Base-by-base conservation (phyloP, 2,329 filamentous ascomycete species). In the Paecilomyces niveus region DNA sequence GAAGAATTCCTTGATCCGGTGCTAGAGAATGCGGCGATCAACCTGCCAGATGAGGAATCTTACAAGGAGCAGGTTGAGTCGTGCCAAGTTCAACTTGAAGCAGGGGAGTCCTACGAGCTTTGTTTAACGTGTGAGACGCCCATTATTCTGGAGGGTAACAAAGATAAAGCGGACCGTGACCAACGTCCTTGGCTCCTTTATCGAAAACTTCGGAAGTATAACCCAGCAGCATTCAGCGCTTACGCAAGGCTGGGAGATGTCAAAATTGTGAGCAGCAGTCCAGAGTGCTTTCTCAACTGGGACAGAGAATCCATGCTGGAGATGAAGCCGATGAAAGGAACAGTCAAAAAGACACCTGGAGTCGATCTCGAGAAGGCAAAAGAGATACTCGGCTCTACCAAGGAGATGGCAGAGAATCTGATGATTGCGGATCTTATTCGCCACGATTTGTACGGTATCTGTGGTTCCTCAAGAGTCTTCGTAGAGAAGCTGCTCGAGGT, bases 381-480 rank as follows among this genome's bases (percentile, higher is more conserved):
- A 61, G 76, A 78, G 29, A 84, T 95, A 45, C 83, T 97, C 13
- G 85, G 88, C 58, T 83, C 90, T 0, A 88, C 89, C 22, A 97
- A 97, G 72, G 94, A 97, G 73, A 87, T 90, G 66, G 93, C 93
- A 0, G 93, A 97, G 77, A 97, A 97, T 69, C 82, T 97, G 24
- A 97, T 97, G 94, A 97, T 97, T 67, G 92, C 96, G 2, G 93
- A 97, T 72, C 81, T 97, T 0, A 94, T 97, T n/a, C 85, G 93
- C 0, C 93, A 97, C 69, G 93, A 97, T 72, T 79, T 97, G 11
- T 89, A 95, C 72, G 85, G 87, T n/a, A 86, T 96, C 8, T 90
- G 88, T 61, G 90, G 89, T 4, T 83, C 88, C 1, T 87, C 86
- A 0, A 83, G 84, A 59, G 91, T 97, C 0, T 72, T 77, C 5